Evolutionary conservation across 1,284 basidiomycete species (phyloP).

Genomic region (Exsudoporus floridanus): DNA sequence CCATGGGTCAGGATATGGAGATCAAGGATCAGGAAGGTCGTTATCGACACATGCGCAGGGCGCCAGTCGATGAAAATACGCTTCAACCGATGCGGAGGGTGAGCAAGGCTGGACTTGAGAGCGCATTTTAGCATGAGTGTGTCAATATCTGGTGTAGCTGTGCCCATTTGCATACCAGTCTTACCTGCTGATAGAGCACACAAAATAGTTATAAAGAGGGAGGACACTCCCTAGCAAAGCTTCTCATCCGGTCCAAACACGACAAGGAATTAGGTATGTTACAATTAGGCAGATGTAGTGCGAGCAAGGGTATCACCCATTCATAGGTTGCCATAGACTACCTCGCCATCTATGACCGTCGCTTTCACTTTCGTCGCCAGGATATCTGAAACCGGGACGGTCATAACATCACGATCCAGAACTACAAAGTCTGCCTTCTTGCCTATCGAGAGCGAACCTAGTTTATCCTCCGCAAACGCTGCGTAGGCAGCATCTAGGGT

Average conservation of each 20-base stretch:
- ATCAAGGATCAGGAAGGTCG: slow-evolving; percentile 79
- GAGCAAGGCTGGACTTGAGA: slow-evolving; percentile 88
- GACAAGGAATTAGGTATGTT: not conserved
- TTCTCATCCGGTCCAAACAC: not conserved
- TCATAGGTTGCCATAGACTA: slow-evolving; percentile 58
- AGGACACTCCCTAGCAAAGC: not conserved
- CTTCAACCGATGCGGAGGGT: slow-evolving; percentile 83
- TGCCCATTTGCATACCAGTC: slow-evolving; percentile 14
- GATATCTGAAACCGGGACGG: slow-evolving; percentile 55
- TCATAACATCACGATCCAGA: slow-evolving; percentile 79
- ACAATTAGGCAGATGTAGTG: not conserved
- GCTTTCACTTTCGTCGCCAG: slow-evolving; percentile 53
- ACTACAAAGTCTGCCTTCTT: slow-evolving; percentile 88
- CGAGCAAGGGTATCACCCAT: not conserved
- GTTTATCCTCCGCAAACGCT: slow-evolving; percentile 69
- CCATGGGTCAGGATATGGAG: slow-evolving; percentile 77
- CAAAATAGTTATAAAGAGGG: not conserved
- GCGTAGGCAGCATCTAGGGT: slow-evolving; percentile 87
- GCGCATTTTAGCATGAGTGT: slow-evolving; percentile 24
- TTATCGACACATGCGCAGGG: slow-evolving; percentile 79
- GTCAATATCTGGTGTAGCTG: slow-evolving; percentile 11
- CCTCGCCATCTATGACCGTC: slow-evolving; percentile 73
- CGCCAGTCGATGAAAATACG: slow-evolving; percentile 83
- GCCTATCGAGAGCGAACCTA: slow-evolving; percentile 69
- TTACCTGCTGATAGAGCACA: not conserved